Conservation (phyloP, 495 filamentous ascomycete species). For the Sporormia fimetaria region DNA sequence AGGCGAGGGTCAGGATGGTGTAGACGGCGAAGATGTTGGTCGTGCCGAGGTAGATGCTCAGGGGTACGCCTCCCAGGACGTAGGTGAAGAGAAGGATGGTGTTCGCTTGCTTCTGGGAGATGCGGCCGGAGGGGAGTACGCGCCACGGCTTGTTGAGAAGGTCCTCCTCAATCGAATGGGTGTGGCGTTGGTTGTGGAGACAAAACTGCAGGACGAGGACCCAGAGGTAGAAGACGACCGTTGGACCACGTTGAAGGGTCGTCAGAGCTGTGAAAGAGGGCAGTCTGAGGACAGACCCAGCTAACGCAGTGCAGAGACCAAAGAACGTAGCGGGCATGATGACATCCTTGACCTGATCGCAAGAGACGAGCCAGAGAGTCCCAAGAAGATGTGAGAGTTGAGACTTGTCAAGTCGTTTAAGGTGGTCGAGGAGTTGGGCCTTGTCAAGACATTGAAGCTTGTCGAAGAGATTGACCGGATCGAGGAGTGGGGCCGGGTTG, state of each 20-base stretch:
- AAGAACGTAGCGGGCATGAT: conserved; percentile 14
- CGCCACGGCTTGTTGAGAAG: conserved; percentile 50
- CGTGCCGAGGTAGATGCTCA: background rate
- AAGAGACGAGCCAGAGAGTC: conserved; percentile 20
- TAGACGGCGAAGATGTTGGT: background rate
- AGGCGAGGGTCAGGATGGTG: conserved; percentile 37
- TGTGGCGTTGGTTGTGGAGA: conserved; percentile 41
- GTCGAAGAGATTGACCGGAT: too few species aligned
- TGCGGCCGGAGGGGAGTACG: conserved; percentile 36
- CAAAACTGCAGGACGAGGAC: conserved; percentile 36
- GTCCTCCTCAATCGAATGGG: conserved; percentile 41
- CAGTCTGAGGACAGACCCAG: background rate
- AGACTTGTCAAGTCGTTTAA: too few species aligned
- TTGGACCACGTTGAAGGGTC: conserved; percentile 1
- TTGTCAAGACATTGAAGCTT: too few species aligned
- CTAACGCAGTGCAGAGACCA: conserved; percentile 10
- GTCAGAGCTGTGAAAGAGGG: background rate
- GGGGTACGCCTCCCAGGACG: background rate
- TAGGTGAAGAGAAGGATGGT: background rate
- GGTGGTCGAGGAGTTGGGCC: too few species aligned
- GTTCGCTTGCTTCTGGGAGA: conserved; percentile 34
- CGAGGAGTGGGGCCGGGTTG: too few species aligned
- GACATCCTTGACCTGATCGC: conserved; percentile 8
- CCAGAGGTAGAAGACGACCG: conserved; percentile 24
- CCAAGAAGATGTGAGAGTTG: too few species aligned